Evolutionary conservation across 1,284 basidiomycete genomes (phyloP), one percentile per base, ranked within the genome.

Genomic region (Mycocalia duriaeana): DNA sequence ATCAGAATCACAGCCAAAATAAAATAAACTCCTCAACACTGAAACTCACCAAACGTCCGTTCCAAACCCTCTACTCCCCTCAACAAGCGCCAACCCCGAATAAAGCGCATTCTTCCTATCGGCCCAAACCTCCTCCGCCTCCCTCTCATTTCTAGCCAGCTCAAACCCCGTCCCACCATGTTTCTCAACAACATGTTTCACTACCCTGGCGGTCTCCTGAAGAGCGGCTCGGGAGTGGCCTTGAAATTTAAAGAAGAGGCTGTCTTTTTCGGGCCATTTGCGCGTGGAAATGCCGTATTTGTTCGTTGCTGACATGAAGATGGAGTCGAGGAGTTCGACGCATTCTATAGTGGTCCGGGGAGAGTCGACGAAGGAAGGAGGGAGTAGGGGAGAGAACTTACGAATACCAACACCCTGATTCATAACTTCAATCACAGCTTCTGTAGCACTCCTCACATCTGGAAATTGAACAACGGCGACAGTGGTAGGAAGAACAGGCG

Each of bases 171-270:
- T 75, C 2, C 83, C 86, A 0, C 87, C 85, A 57, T 92, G 76
- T 53, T 76, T 76, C 57, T 76, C 70, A 3, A 79, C 69, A 38
- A 92, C 74, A 24, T 67, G 63, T 52, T 77, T 45, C 3, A 54
- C 82, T 9, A 80, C 72, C 18, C 70, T 70, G 1, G 84, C 80
- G 0, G 84, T 81, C 54, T 90, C 84, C 8, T 72, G 60, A 47
- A 92, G 75, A 3, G 85, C 73, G 3, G 69, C 70, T 3, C 72
- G 63, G 1, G 82, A 78, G 20, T 77, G 72, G 4, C 89, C 90
- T 63, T 92, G 89, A 60, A 94, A 84, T 65, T 94, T 94, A 76
- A 94, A 85, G 72, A 92, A 93, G 11, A 94, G 72, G 24, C 79
- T 80, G 58, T 91, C 89, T 44, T 74, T 73, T 53, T 83, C 83